Evolutionary conservation across 1,284 basidiomycete species (phyloP).

Genomic region (Lignosus rhinocerotis): DNA sequence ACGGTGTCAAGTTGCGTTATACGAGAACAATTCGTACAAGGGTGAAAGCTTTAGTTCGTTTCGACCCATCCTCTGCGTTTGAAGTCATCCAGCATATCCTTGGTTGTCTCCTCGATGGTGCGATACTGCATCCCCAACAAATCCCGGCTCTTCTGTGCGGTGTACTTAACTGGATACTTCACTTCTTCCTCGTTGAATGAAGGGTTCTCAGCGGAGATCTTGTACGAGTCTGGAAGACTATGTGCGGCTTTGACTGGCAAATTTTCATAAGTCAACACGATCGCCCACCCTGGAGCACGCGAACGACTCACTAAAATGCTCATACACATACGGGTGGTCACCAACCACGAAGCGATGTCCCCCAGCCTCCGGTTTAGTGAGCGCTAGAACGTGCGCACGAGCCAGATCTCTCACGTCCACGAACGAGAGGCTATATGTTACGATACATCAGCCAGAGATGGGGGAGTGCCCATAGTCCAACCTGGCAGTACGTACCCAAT

Average conservation of each 20-base stretch:
- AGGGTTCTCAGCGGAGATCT: constrained; percentile 3
- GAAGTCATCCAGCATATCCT: constrained; percentile 42
- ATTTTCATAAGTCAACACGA: neutral
- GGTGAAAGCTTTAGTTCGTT: neutral
- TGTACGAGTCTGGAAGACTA: constrained; percentile 6
- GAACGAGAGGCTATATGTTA: constrained; percentile 31
- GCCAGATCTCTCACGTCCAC: constrained; percentile 67
- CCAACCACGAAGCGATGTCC: constrained; percentile 52
- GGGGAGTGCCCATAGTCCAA: neutral
- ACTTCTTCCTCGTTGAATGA: constrained; percentile 24
- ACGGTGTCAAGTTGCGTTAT: no score
- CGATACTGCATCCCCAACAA: constrained; percentile 48
- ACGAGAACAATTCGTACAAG: no score
- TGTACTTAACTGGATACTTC: constrained; percentile 32
- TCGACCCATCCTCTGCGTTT: constrained; percentile 24
- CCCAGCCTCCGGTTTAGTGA: constrained; percentile 49
- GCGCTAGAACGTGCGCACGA: constrained; percentile 53
- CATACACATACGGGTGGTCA: constrained; percentile 29
- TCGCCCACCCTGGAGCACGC: neutral
- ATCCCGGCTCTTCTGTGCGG: constrained; percentile 40
- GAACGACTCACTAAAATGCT: constrained; percentile 25
- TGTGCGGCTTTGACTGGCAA: constrained; percentile 12
- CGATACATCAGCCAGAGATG: neutral
- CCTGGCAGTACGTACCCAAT: constrained; percentile 3
- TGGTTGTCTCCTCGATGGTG: constrained; percentile 41